Evolutionary conservation across 306 rosid genomes (phyloP).

Genomic region (Heteromeles arbutifolia): DNA sequence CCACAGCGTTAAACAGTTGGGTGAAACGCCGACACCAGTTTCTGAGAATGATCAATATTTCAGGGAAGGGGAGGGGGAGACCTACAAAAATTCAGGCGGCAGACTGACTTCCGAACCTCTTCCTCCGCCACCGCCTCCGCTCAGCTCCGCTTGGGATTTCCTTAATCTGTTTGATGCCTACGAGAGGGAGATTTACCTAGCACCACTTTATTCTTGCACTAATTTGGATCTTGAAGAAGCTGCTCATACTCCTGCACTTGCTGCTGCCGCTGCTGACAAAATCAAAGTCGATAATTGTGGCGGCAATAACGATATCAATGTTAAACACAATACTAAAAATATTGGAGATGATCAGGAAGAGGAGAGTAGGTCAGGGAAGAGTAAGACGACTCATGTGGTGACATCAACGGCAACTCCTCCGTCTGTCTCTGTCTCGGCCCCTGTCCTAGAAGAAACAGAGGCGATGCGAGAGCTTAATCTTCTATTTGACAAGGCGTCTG

Average conservation of each 20-base stretch:
- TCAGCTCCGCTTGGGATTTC: constrained; percentile 69
- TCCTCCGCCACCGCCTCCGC: constrained; percentile 64
- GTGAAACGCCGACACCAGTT: background rate
- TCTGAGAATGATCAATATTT: background rate
- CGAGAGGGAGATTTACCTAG: constrained; percentile 13
- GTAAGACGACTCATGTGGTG: background rate
- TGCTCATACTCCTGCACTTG: background rate
- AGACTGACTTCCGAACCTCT: background rate
- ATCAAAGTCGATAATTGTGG: background rate
- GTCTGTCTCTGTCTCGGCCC: background rate
- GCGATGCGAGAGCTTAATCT: constrained; percentile 50
- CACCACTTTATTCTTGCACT: constrained; percentile 16
- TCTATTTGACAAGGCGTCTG: constrained; percentile 54
- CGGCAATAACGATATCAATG: background rate
- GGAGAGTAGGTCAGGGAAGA: constrained; percentile 13
- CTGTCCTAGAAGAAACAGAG: constrained; percentile 13
- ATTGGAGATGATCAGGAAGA: constrained; percentile 4
- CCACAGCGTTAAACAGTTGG: constrained; percentile 20
- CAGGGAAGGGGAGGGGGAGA: background rate
- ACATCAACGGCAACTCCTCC: background rate
- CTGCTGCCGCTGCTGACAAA: background rate
- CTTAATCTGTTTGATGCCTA: constrained; percentile 64
- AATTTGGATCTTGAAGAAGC: constrained; percentile 3
- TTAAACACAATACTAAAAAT: background rate
- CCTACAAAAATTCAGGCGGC: background rate